Base-by-base conservation (phyloP, 2,329 filamentous ascomycete genomes). In the Penicillium sp. region DNA sequence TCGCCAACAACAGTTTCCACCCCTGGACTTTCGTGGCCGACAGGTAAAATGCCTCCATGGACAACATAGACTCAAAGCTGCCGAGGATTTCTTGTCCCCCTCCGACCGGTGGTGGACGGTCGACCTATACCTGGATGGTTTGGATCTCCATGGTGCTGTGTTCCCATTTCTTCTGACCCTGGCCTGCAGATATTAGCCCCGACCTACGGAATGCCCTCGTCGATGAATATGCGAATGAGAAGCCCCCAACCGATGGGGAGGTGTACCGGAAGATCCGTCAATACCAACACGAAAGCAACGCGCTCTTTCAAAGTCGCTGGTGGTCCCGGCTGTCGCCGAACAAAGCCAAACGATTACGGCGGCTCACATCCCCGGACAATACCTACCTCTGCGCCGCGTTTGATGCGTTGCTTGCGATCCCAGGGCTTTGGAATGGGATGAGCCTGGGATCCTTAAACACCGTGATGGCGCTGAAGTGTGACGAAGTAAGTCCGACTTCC, bases 361-460 rank as follows among this genome's bases (percentile, higher is more conserved):
- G 34, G 41, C 41, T 51, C n/a, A 30, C 16, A 5, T 40, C 17
- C 22, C 26, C 34, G 20, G 26, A 41, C 2, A 28, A 29, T 35
- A 31, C 14, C 4, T 31, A 14, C 10, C 25, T 27, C 25, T 13
- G 14, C 14, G 23, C 43, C 31, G 54, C 51, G 27, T 65, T 66
- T 47, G 48, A 67, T 42, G 32, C 33, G 8, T 47, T 65, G 10
- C 47, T 58, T 14, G 35, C 46, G 39, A 55, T 66, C 12, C 55
- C 53, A n/a, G 54, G 51, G 30, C 52, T 62, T 22, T 59, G 56
- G 49, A 45, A 45, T 37, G 54, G 52, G 34, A 57, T 64, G 44
- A 44, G 50, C 35, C 41, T 63, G 6, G 56, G 57, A 32, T 51
- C 45, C 10, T 49, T 54, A 18, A 41, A 56, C 31, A 52, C 41